Evolutionary conservation across 2,329 filamentous ascomycete species (phyloP).

Genomic region (Canariomyces notabilis): DNA sequence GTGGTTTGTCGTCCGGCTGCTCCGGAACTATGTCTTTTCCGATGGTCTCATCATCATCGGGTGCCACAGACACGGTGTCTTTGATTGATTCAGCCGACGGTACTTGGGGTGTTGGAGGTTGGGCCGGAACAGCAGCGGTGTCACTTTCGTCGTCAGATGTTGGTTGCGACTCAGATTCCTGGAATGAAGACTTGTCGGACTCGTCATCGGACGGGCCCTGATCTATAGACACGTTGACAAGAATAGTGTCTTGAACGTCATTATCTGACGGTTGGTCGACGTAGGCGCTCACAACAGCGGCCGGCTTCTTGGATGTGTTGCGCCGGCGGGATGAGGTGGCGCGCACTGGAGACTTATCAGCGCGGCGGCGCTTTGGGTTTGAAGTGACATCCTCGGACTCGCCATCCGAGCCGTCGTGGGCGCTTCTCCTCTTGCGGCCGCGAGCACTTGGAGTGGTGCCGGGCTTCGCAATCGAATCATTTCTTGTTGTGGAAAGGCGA

Average conservation of each 20-base stretch:
- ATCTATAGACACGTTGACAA: slow-evolving; percentile 45
- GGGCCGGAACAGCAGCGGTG: slow-evolving; percentile 1
- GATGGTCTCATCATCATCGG: slow-evolving; percentile 9
- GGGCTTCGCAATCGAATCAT: slow-evolving; percentile 20
- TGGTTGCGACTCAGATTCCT: slow-evolving; percentile 14
- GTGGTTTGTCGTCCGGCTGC: slow-evolving; percentile 5
- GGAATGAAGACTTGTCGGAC: slow-evolving; percentile 22
- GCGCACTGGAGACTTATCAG: slow-evolving; percentile 24
- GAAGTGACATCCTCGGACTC: slow-evolving; percentile 32
- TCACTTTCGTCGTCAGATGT: slow-evolving; percentile 16
- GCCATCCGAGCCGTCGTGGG: slow-evolving; percentile 27
- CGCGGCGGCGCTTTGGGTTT: slow-evolving; percentile 34
- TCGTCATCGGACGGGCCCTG: slow-evolving; percentile 29
- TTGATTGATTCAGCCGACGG: slow-evolving; percentile 8
- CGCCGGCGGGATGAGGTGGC: slow-evolving; percentile 35
- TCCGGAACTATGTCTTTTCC: slow-evolving; percentile 1
- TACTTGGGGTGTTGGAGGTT: slow-evolving; percentile 15
- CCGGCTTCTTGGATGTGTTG: slow-evolving; percentile 37
- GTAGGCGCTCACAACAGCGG: slow-evolving; percentile 30
- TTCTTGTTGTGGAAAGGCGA: slow-evolving; percentile 21
- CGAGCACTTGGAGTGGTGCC: slow-evolving; percentile 27
- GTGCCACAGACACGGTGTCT: slow-evolving; percentile 7
- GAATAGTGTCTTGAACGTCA: slow-evolving; percentile 53
- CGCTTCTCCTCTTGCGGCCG: slow-evolving; percentile 34
- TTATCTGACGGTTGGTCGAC: slow-evolving; percentile 35